A percentile compares a stretch with the other conserved stretches of the same genome.
Conservation (phyloP, 2,329 filamentous ascomycete species). For the Penicillium glabrum region DNA sequence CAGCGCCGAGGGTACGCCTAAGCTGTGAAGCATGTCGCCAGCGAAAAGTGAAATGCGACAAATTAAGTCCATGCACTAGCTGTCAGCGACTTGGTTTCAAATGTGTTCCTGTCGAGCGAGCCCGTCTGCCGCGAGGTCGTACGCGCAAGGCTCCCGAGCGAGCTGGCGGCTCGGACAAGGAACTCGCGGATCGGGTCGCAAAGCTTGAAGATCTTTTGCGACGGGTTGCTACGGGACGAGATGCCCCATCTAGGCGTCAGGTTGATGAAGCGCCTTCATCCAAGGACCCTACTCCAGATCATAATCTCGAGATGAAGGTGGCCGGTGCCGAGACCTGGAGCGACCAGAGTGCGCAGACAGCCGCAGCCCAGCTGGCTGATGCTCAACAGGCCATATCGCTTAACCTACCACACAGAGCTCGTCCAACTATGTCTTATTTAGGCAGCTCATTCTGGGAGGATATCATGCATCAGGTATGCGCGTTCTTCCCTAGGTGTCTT, state of each 20-base stretch:
- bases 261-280: not conserved
- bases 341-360: not conserved
- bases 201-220: constrained; percentile 26
- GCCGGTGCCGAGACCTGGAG: constrained; percentile 8
- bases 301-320: constrained; percentile 2
- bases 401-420: constrained; percentile 11
- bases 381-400: not conserved
- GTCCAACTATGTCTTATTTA: constrained; percentile 17
- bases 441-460: constrained; percentile 27
- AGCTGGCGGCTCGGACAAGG: constrained; percentile 10
- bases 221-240: constrained; percentile 13
- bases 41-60: constrained; percentile 38
- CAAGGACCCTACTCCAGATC: not conserved
- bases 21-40: constrained; percentile 33
- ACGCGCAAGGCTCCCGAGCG: constrained; percentile 19
- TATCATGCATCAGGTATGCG: constrained; percentile 25
- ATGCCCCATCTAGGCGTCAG: not conserved
- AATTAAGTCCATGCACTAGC: constrained; percentile 32
- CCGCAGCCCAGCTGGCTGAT: not conserved
- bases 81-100: constrained; percentile 25
- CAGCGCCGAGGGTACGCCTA: constrained; percentile 25
- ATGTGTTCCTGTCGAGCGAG: constrained; percentile 32
- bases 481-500: not conserved
- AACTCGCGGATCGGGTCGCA: constrained; percentile 24
- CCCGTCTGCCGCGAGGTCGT: constrained; percentile 34